phyloP scores from a whole-genome alignment of 129 eudicot species.

The Mikania micrantha region DNA sequence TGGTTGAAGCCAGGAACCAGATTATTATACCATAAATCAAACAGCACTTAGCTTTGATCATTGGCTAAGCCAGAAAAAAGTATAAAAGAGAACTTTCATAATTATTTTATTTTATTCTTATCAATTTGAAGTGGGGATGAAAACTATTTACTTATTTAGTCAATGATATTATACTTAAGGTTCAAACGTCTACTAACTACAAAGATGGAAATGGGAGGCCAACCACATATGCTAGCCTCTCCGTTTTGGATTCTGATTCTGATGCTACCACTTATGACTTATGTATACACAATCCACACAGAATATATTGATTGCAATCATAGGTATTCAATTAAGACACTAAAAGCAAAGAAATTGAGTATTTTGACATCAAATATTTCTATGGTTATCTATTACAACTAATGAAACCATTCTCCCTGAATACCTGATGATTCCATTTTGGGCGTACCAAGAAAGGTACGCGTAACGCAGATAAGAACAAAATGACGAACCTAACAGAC shows the following conservation, averaged over 20 bases:
- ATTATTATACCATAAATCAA: not conserved
- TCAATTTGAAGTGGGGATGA: not conserved
- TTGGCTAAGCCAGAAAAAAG: not conserved
- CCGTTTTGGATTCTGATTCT: not conserved
- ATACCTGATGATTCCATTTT: not conserved
- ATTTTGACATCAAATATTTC: not conserved
- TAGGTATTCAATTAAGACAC: not conserved
- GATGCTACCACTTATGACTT: not conserved
- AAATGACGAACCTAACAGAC: not conserved
- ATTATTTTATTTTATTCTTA: no score
- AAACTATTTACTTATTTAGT: not conserved
- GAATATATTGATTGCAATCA: not conserved
- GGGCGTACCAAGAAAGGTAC: not conserved
- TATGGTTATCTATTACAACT: not conserved
- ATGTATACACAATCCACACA: not conserved
- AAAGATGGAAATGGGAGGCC: not conserved
- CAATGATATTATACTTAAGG: not conserved
- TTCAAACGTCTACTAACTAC: not conserved
- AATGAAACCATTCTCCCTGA: not conserved
- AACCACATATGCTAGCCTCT: not conserved
- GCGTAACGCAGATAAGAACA: not conserved
- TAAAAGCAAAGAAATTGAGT: not conserved
- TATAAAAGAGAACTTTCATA: not conserved
- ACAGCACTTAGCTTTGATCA: not conserved
- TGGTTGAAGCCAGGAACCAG: conserved; percentile 5